phyloP scores from a whole-genome alignment of 2,329 filamentous ascomycete species.

The Aspergillus puulaauensis region DNA sequence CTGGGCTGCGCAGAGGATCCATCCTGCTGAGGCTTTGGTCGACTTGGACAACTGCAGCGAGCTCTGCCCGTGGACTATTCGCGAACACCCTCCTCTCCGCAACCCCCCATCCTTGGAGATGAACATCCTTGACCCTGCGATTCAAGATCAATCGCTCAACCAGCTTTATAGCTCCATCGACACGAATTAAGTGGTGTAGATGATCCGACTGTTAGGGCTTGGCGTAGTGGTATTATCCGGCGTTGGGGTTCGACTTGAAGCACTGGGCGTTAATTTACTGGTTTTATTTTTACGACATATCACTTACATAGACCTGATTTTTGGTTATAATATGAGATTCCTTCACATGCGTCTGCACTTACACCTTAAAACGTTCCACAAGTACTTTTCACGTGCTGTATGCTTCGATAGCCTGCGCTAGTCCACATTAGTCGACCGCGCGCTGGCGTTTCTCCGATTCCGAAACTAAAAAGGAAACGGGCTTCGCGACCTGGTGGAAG shows the following conservation, averaged over 20 bases:
- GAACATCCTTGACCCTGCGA: constrained; percentile 33
- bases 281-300: not conserved
- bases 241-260: not conserved
- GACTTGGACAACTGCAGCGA: constrained; percentile 38
- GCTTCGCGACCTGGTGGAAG: constrained; percentile 13
- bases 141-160: constrained; percentile 32
- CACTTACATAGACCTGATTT: no score
- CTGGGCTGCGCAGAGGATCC: constrained; percentile 38
- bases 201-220: not conserved
- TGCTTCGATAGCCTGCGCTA: not conserved
- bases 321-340: no score
- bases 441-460: constrained; percentile 29
- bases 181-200: constrained; percentile 25
- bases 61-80: constrained; percentile 40
- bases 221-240: constrained; percentile 3
- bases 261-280: not conserved
- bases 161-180: constrained; percentile 38
- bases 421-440: constrained; percentile 13
- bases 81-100: constrained; percentile 35
- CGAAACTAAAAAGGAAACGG: constrained; percentile 23
- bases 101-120: constrained; percentile 33
- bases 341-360: no score
- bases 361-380: not conserved
- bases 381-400: not conserved
- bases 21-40: constrained; percentile 36